Conservation (phyloP, 768 basidiomycete genomes). For the Xerocomellus intermedius region DNA sequence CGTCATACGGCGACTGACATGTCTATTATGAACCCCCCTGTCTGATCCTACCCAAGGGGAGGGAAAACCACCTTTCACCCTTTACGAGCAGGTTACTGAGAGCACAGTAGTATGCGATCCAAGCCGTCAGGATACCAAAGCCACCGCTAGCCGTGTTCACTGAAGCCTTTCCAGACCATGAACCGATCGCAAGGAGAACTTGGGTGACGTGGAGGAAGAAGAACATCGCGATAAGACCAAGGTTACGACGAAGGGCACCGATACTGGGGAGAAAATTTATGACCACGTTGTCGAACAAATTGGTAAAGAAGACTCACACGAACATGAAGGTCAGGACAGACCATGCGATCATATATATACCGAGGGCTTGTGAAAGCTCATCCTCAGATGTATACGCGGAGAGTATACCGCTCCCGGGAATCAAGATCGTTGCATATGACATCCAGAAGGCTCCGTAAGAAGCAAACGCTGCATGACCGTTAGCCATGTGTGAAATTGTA, state of each 20-base stretch:
- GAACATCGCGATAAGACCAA: conserved; percentile 52
- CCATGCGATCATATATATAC: conserved; percentile 76
- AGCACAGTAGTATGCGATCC: conserved; percentile 47
- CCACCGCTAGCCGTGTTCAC: conserved; percentile 44
- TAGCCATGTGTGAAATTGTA: not conserved
- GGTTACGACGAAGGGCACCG: conserved; percentile 49
- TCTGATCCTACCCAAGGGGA: conserved; percentile 37
- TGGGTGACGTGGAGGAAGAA: conserved; percentile 55
- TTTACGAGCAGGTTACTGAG: conserved; percentile 41
- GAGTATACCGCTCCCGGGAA: conserved; percentile 64
- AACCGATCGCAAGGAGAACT: conserved; percentile 42
- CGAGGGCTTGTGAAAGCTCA: conserved; percentile 58
- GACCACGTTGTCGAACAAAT: not conserved
- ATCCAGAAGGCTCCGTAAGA: conserved; percentile 90
- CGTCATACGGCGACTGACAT: not conserved
- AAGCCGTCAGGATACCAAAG: conserved; percentile 44
- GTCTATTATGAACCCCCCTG: conserved; percentile 2
- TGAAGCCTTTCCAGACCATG: conserved; percentile 27
- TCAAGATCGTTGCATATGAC: conserved; percentile 71
- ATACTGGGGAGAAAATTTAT: conserved; percentile 33
- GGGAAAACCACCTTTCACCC: conserved; percentile 38
- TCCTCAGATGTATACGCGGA: conserved; percentile 44
- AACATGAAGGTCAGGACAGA: conserved; percentile 68
- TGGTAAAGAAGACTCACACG: conserved; percentile 41
- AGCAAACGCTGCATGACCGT: conserved; percentile 55